These are phyloP conservation scores for Cupressus sempervirens DNA, from an alignment of 75 land plant species.

Conservation along the genomic window DNA sequence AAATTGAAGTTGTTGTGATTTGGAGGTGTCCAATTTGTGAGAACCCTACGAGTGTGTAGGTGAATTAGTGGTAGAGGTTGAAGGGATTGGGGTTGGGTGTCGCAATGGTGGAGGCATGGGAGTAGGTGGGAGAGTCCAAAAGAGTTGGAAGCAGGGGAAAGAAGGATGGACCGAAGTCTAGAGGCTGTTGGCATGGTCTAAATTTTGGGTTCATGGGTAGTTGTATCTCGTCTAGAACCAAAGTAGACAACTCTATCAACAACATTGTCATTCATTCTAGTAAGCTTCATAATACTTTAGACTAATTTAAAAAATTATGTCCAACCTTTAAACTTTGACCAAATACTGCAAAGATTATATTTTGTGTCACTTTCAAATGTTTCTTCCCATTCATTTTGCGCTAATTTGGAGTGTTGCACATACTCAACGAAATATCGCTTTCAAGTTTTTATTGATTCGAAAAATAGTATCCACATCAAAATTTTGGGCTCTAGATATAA, in stretches of 20 bases:
- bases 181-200: constrained; percentile 44
- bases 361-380: no score
- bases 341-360: no score
- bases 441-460: no score
- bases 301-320: no score
- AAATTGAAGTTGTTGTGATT: no score
- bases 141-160: constrained; percentile 20
- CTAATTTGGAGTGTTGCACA: no score
- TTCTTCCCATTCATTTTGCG: no score
- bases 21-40: not conserved
- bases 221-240: constrained; percentile 47
- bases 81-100: constrained; percentile 30
- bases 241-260: constrained; percentile 46
- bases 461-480: no score
- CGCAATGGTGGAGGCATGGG: constrained; percentile 27
- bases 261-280: constrained; percentile 36
- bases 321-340: no score
- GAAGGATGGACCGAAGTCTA: constrained; percentile 13
- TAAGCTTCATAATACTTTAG: no score
- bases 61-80: constrained; percentile 2
- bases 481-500: no score
- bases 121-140: constrained; percentile 23
- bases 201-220: constrained; percentile 42
- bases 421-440: no score
- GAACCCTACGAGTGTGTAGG: not conserved